These are phyloP conservation scores for Mucor circinelloides DNA, from an alignment of 371 early-diverging fungal species.

Conservation along the genomic window DNA sequence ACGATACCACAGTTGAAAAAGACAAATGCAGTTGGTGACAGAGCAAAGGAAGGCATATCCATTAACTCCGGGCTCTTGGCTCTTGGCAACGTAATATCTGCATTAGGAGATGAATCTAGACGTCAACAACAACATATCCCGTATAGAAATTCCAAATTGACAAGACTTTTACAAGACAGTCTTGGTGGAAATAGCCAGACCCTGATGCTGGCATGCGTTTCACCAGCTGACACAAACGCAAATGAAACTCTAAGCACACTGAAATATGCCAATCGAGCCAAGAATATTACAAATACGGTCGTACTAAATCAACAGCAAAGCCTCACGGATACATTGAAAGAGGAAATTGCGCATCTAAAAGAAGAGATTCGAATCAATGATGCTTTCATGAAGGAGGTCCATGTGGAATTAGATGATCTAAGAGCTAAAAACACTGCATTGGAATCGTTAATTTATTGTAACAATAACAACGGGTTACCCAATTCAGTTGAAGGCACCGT, in stretches of 20 bases:
- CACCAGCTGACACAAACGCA: constrained; percentile 69
- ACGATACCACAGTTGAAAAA: constrained; percentile 69
- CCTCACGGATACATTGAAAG: constrained; percentile 13
- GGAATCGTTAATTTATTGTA: neutral
- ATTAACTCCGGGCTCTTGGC: constrained; percentile 98
- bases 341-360: constrained; percentile 13
- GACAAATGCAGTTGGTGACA: constrained; percentile 94
- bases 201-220: constrained; percentile 89
- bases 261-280: constrained; percentile 83
- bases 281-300: constrained; percentile 82
- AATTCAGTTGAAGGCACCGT: neutral
- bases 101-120: constrained; percentile 83
- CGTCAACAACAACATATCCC: constrained; percentile 84
- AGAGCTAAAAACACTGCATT: constrained; percentile 8
- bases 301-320: constrained; percentile 34
- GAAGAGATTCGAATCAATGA: constrained; percentile 18
- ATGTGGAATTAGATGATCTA: constrained; percentile 21
- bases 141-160: constrained; percentile 95
- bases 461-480: constrained; percentile 1
- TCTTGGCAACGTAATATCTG: constrained; percentile 98
- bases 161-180: constrained; percentile 25
- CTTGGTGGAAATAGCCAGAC: constrained; percentile 87
- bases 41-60: constrained; percentile 95
- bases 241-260: constrained; percentile 89
- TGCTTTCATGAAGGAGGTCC: constrained; percentile 28